phyloP scores from a whole-genome alignment of 2,329 filamentous ascomycete species.

The Pyricularia grisea region DNA sequence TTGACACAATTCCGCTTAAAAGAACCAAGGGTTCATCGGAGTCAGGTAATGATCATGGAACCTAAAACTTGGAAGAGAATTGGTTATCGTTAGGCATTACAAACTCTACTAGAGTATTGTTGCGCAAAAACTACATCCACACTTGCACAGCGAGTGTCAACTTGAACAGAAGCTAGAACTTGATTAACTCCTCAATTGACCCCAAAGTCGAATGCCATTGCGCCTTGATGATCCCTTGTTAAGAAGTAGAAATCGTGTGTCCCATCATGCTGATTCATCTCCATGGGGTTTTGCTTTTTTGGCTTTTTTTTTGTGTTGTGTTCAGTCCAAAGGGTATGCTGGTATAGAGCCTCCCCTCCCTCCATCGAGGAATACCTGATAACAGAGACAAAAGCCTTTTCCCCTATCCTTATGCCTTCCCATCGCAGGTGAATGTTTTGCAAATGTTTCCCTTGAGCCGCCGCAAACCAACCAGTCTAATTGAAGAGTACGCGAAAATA shows the following conservation, averaged over 20 bases:
- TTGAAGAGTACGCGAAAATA: slow-evolving; percentile 38
- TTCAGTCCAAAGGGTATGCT: neutral
- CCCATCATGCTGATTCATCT: slow-evolving; percentile 5
- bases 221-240: slow-evolving; percentile 1
- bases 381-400: slow-evolving; percentile 7
- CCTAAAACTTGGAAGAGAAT: neutral
- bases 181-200: slow-evolving; percentile 5
- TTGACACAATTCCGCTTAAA: no score
- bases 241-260: slow-evolving; percentile 3
- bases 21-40: neutral
- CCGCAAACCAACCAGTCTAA: slow-evolving; percentile 39
- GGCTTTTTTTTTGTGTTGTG: slow-evolving; percentile 5
- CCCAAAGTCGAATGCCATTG: slow-evolving; percentile 4
- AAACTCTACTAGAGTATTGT: neutral
- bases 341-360: slow-evolving; percentile 1
- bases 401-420: slow-evolving; percentile 19
- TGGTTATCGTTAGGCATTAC: neutral
- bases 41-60: neutral
- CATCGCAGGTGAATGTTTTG: slow-evolving; percentile 34
- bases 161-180: slow-evolving; percentile 1
- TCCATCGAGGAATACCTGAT: slow-evolving; percentile 8
- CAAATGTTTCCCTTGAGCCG: slow-evolving; percentile 34
- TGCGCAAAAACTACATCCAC: neutral
- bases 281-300: slow-evolving; percentile 7
- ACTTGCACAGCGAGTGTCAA: neutral